Conservation (phyloP, 352 stramenopile genomes). For the Phytopythium aichiense region DNA sequence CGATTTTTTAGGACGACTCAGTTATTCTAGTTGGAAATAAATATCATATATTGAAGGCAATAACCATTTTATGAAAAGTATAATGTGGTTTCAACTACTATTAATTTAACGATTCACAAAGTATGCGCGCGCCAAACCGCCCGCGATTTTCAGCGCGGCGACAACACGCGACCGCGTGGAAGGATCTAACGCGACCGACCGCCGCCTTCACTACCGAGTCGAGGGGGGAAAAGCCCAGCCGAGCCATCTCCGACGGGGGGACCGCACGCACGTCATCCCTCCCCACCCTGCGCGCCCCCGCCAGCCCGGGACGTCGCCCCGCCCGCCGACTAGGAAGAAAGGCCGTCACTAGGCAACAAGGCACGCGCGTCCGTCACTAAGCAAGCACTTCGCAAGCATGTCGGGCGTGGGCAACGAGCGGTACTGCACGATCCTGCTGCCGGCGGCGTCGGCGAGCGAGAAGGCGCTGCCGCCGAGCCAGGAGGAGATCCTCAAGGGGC, state of each 20-base stretch:
- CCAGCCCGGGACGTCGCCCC: neutral
- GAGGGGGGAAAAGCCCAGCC: neutral
- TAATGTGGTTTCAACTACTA: too few relatives aligned
- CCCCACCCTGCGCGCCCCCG: neutral
- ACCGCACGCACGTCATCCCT: neutral
- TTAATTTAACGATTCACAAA: too few relatives aligned
- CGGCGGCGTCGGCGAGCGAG: constrained; percentile 44
- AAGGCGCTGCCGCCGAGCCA: constrained; percentile 78
- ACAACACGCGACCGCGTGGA: constrained; percentile 12
- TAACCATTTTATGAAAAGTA: too few relatives aligned
- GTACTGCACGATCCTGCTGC: constrained; percentile 83
- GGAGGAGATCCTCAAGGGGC: constrained; percentile 96
- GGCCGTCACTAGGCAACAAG: neutral
- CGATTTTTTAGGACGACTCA: too few relatives aligned
- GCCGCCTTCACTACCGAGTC: neutral
- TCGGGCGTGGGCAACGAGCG: constrained; percentile 80
- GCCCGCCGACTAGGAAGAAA: neutral
- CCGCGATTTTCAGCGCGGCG: neutral
- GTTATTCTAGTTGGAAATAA: too few relatives aligned
- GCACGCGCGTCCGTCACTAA: too few relatives aligned
- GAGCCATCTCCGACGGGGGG: too few relatives aligned
- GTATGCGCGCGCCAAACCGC: too few relatives aligned
- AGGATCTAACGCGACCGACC: constrained; percentile 14
- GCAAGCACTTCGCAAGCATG: constrained; percentile 13
- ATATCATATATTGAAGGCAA: too few relatives aligned